Evolutionary conservation across 1,284 basidiomycete species (phyloP), one percentile per base, ranked within the genome.

Genomic region (Anthracocystis panici-leucophaei): DNA sequence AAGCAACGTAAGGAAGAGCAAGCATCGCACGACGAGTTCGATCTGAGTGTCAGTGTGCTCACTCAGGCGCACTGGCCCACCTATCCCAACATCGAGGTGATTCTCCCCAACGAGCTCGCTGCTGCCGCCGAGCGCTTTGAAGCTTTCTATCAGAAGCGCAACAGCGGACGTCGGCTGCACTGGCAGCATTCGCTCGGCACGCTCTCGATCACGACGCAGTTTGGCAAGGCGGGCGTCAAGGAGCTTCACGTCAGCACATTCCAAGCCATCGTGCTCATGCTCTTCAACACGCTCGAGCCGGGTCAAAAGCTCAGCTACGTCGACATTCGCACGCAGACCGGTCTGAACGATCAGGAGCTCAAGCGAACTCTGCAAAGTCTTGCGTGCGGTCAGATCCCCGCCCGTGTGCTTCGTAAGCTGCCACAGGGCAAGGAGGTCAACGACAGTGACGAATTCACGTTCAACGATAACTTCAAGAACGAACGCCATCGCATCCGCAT

Each of bases 241-340:
- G 95, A 98, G 86, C 88, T 99, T 42, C 91, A 91, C 10, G 91
- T 99, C 70, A 95, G 93, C 79, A 87, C 97, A 79, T 95, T 93
- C 85, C 97, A 99, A 85, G 91, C 92, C 0, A 86, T 93, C 6
- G 89, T 97, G 1, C 87, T 99, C 0, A 86, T 98, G n/a, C 88
- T 94, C n/a, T 99, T 98, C 89, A 95, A 96, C 80, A 89, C 21
- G 20, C 67, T 80, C 20, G 57, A 55, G 11, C 51, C 74, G 51
- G 70, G 87, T 85, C 46, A 82, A 77, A 33, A 89, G 90, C 84
- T 94, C 1, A 85, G 88, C 14, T 94, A 92, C 85, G 83, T 83
- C 27, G 91, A 93, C 33, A 92, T 97, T 56, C 88, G 90, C 66
- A 89, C 88, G 50, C 87, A 89, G 72, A 93, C 91, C 0, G 87